phyloP scores from a whole-genome alignment of 2,329 filamentous ascomycete genomes.

The Aspergillus amoenus region DNA sequence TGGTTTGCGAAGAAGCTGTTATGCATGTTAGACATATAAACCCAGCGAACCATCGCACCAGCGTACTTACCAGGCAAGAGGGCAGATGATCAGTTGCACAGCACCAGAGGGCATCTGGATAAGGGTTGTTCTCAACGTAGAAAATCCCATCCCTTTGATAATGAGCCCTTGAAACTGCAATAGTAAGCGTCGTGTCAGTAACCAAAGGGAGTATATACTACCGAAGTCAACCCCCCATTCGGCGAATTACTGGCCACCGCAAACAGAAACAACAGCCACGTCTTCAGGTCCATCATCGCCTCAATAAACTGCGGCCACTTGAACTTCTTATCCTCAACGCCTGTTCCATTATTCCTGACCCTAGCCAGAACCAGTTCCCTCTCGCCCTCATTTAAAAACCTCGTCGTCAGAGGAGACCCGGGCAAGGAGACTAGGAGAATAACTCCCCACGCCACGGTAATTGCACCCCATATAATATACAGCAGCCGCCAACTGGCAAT shows the following conservation, averaged over 20 bases:
- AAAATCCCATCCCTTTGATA: conserved; percentile 44
- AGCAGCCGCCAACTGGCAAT: conserved; percentile 57
- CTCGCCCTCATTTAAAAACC: conserved; percentile 43
- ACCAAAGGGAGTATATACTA: conserved; percentile 19
- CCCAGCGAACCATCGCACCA: no score
- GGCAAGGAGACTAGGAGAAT: conserved; percentile 41
- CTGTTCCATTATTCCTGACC: conserved; percentile 52
- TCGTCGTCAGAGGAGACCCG: conserved; percentile 46
- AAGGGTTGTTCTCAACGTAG: conserved; percentile 18
- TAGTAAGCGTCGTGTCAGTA: conserved; percentile 25
- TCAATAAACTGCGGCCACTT: conserved; percentile 49
- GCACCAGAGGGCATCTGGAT: conserved; percentile 3
- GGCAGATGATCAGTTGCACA: conserved; percentile 18
- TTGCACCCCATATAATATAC: conserved; percentile 55
- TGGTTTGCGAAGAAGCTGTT: conserved; percentile 12
- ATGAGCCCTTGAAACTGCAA: conserved; percentile 32
- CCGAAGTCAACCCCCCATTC: conserved; percentile 53
- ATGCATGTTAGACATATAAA: no score
- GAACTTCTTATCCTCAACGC: conserved; percentile 55
- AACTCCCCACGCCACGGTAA: conserved; percentile 39
- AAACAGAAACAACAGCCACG: conserved; percentile 58
- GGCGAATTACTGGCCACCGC: conserved; percentile 56
- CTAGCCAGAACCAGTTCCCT: conserved; percentile 53
- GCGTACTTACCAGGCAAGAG: conserved; percentile 24
- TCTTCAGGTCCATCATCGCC: conserved; percentile 55